Percentiles rank a stretch among this genome's conserved stretches.
Evolutionary conservation across 2,329 filamentous ascomycete species (phyloP).

Genomic region (Curvularia eragrostidis): DNA sequence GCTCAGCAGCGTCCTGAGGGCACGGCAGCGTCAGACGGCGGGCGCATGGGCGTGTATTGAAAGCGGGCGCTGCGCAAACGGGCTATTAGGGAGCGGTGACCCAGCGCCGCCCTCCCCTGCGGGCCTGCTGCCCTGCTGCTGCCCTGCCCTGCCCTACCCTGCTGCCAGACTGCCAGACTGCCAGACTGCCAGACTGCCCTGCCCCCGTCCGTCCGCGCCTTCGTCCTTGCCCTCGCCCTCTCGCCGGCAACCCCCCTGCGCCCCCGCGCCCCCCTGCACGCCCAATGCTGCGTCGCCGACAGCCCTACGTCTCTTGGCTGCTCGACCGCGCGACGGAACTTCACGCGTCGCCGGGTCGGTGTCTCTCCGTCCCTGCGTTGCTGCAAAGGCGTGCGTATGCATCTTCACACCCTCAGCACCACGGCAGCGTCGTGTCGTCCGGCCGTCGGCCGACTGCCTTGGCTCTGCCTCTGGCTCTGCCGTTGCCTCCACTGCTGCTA

Average conservation of each 20-base stretch:
- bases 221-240: constrained; percentile 19
- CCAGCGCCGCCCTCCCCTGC: constrained; percentile 8
- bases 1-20: constrained; percentile 32
- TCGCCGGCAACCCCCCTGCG: constrained; percentile 12
- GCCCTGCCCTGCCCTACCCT: not conserved
- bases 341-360: constrained; percentile 26
- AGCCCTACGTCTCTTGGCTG: constrained; percentile 37
- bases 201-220: no score
- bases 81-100: constrained; percentile 37
- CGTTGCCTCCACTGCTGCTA: constrained; percentile 7
- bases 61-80: constrained; percentile 30
- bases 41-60: constrained; percentile 26
- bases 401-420: not conserved
- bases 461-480: not conserved
- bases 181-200: no score
- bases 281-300: constrained; percentile 21
- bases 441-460: no score
- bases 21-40: constrained; percentile 33
- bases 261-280: constrained; percentile 15
- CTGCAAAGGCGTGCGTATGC: constrained; percentile 10
- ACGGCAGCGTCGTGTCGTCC: not conserved
- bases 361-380: constrained; percentile 29
- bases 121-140: not conserved
- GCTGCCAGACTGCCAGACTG: no score
- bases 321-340: constrained; percentile 14